Evolutionary conservation across 371 early-diverging fungal genomes (phyloP).

Genomic region (Mortierella polycephala): DNA sequence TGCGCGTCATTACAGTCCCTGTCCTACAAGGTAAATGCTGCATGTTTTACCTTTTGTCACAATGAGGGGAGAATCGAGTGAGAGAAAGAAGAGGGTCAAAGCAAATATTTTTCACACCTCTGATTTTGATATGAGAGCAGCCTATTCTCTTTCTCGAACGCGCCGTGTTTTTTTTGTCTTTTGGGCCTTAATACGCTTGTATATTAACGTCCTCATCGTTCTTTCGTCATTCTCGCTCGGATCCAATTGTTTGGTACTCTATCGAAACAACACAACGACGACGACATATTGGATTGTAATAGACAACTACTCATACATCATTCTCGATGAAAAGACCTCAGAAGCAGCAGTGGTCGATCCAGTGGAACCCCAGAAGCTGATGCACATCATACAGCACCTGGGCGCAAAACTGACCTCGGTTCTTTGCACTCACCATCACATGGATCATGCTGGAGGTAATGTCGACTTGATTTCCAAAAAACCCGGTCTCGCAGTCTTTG

Average conservation of each 20-base stretch:
- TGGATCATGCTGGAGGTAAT: conserved; percentile 89
- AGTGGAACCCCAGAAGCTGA: conserved; percentile 72
- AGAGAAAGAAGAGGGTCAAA: background rate
- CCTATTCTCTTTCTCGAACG: background rate
- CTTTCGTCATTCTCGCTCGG: too few relatives aligned
- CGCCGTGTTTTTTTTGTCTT: background rate
- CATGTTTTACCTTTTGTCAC: background rate
- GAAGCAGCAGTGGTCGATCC: conserved; percentile 74
- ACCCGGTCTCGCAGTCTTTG: conserved; percentile 84
- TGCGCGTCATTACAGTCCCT: conserved; percentile 68
- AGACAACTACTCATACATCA: conserved; percentile 62
- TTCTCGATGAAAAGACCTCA: conserved; percentile 69
- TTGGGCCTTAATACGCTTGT: background rate
- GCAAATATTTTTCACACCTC: conserved; percentile 1
- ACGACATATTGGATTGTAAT: conserved; percentile 6
- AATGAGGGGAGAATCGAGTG: background rate
- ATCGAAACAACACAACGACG: too few relatives aligned
- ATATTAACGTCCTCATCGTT: too few relatives aligned
- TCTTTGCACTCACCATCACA: conserved; percentile 84
- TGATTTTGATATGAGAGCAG: too few relatives aligned
- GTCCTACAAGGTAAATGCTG: conserved; percentile 42
- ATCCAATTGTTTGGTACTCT: background rate
- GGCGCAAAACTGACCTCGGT: conserved; percentile 69
- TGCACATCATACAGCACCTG: conserved; percentile 59
- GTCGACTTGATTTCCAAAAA: conserved; percentile 64